Evolutionary conservation across 345 rosid species (phyloP).

Genomic region (Chamaenerion angustifolium): DNA sequence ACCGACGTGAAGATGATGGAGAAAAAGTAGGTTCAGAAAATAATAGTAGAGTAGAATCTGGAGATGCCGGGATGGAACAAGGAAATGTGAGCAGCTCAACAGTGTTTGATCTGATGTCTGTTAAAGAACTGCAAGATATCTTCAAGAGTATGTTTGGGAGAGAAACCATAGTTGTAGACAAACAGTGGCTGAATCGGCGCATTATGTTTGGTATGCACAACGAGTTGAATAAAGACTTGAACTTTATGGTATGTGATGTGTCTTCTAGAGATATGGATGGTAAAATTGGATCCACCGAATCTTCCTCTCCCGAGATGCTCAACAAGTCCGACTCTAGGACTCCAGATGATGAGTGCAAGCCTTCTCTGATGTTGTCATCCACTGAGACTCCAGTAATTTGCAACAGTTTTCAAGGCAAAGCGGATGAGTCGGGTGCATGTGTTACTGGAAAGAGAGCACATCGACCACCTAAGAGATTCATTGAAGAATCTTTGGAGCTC

Average conservation of each 20-base stretch:
- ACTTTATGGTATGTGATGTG: not conserved
- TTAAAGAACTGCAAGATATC: conserved; percentile 9
- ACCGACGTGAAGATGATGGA: not conserved
- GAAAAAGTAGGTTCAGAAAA: conserved; percentile 4
- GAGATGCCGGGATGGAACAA: not conserved
- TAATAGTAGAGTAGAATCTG: conserved; percentile 6
- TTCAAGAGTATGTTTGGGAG: conserved; percentile 11
- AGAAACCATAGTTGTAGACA: conserved; percentile 11
- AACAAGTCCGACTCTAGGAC: conserved; percentile 1
- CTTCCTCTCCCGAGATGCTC: not conserved
- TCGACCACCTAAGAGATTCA: conserved; percentile 13
- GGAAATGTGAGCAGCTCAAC: not conserved
- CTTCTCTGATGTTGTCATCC: conserved; percentile 6
- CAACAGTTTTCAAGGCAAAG: conserved; percentile 6
- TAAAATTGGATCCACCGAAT: not conserved
- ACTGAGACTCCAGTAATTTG: conserved; percentile 5
- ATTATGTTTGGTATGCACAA: conserved; percentile 11
- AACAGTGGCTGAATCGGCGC: conserved; percentile 14
- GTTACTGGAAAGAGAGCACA: conserved; percentile 13
- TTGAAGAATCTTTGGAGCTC: conserved; percentile 11
- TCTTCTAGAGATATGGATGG: conserved; percentile 8
- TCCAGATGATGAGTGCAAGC: no score
- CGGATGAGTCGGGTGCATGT: conserved; percentile 4
- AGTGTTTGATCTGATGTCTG: conserved; percentile 10
- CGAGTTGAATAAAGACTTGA: conserved; percentile 8